These are phyloP conservation scores for Auriscalpium vulgare DNA, from an alignment of 768 basidiomycete genomes.

Conservation along the genomic window DNA sequence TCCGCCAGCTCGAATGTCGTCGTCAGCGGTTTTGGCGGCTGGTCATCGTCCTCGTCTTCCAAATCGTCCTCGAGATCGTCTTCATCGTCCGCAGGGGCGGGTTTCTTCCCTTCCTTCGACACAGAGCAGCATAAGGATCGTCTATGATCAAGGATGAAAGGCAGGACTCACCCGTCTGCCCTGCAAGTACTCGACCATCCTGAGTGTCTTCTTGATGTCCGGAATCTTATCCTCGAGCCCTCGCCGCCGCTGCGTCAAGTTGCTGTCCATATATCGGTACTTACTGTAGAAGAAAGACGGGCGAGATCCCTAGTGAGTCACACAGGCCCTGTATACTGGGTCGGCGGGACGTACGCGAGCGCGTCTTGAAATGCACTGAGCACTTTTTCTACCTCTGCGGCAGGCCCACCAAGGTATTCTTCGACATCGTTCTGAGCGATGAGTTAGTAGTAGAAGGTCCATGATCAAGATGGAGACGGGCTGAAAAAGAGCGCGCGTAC, in stretches of 20 bases:
- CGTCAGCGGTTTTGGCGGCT: slow-evolving; percentile 45
- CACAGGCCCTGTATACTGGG: background rate
- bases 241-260: slow-evolving; percentile 65
- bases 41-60: slow-evolving; percentile 41
- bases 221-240: slow-evolving; percentile 92
- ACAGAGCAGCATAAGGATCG: background rate
- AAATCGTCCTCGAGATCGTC: slow-evolving; percentile 41
- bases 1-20: slow-evolving; percentile 96
- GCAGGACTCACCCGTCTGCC: slow-evolving; percentile 51
- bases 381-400: slow-evolving; percentile 69
- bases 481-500: slow-evolving; percentile 38
- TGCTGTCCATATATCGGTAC: slow-evolving; percentile 97
- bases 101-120: slow-evolving; percentile 52
- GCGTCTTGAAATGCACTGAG: slow-evolving; percentile 86
- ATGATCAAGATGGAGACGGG: background rate
- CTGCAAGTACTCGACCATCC: slow-evolving; percentile 79
- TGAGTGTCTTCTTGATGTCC: slow-evolving; percentile 87
- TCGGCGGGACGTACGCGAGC: slow-evolving; percentile 62
- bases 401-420: slow-evolving; percentile 72
- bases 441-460: background rate
- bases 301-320: slow-evolving; percentile 3
- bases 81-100: slow-evolving; percentile 30
- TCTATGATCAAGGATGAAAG: background rate
- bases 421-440: slow-evolving; percentile 70
- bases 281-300: slow-evolving; percentile 53